These are phyloP conservation scores for Saraca asoca DNA, from an alignment of 331 rosid species.

Conservation along the genomic window DNA sequence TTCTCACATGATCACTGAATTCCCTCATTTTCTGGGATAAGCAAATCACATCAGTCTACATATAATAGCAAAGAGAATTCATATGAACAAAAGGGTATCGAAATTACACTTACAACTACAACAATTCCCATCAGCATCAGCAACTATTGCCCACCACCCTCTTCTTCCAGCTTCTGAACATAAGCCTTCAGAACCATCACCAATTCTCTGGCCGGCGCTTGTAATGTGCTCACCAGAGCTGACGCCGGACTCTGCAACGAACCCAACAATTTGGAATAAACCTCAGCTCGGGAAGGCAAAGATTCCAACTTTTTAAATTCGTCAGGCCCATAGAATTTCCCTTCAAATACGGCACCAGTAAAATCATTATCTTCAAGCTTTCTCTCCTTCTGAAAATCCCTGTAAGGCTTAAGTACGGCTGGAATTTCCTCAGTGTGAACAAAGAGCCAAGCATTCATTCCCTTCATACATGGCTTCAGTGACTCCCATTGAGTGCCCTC, in stretches of 20 bases:
- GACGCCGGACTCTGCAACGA: conserved; percentile 68
- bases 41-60: conserved; percentile 30
- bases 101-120: conserved; percentile 29
- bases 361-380: conserved; percentile 85
- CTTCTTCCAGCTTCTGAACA: conserved; percentile 70
- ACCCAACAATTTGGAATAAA: conserved; percentile 74
- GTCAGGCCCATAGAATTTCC: conserved; percentile 74
- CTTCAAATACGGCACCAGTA: conserved; percentile 89
- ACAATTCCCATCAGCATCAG: neutral
- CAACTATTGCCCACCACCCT: conserved; percentile 45
- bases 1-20: neutral
- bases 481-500: conserved; percentile 85
- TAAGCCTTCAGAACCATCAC: conserved; percentile 76
- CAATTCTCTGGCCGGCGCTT: conserved; percentile 84
- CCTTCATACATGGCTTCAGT: conserved; percentile 86
- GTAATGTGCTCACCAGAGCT: conserved; percentile 67
- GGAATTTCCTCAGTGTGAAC: conserved; percentile 92
- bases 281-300: conserved; percentile 75
- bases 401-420: conserved; percentile 71
- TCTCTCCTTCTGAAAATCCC: conserved; percentile 83
- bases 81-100: conserved; percentile 27
- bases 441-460: conserved; percentile 93
- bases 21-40: conserved; percentile 20
- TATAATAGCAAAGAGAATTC: neutral
- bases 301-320: conserved; percentile 71